A percentile compares a stretch with the other conserved stretches of the same genome.
Conservation (phyloP, 306 rosid genomes). For the Fragaria nilgerrensis region DNA sequence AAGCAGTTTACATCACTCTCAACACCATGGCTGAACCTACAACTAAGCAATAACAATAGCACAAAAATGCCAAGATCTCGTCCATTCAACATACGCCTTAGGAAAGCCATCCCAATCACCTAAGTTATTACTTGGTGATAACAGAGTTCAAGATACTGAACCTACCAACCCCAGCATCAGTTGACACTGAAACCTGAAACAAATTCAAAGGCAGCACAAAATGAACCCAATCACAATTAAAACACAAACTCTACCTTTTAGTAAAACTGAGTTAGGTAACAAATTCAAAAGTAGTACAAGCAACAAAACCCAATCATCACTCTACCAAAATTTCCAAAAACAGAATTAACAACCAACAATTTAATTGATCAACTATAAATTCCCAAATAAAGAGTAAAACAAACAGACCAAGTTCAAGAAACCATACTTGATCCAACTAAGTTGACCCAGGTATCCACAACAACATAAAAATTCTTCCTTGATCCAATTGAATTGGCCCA, state of each 20-base stretch:
- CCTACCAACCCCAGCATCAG: not conserved
- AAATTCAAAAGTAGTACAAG: not conserved
- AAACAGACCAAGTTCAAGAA: not conserved
- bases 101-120: conserved; percentile 16
- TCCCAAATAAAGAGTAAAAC: conserved; percentile 3
- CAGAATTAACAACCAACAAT: conserved; percentile 3
- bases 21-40: conserved; percentile 43
- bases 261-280: conserved; percentile 7
- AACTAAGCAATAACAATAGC: conserved; percentile 45
- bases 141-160: conserved; percentile 22
- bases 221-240: not conserved
- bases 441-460: conserved; percentile 9
- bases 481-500: conserved; percentile 28
- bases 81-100: conserved; percentile 35
- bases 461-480: not conserved
- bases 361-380: not conserved
- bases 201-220: conserved; percentile 1
- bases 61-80: conserved; percentile 24
- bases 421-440: conserved; percentile 14
- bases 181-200: conserved; percentile 4
- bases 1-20: conserved; percentile 60
- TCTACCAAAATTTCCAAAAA: not conserved
- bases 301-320: conserved; percentile 11
- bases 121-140: not conserved
- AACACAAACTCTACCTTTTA: conserved; percentile 3